Percentiles rank a stretch among this genome's conserved stretches.
Conservation (phyloP, 1,284 basidiomycete species). For the Trichosporon coremiiforme region DNA sequence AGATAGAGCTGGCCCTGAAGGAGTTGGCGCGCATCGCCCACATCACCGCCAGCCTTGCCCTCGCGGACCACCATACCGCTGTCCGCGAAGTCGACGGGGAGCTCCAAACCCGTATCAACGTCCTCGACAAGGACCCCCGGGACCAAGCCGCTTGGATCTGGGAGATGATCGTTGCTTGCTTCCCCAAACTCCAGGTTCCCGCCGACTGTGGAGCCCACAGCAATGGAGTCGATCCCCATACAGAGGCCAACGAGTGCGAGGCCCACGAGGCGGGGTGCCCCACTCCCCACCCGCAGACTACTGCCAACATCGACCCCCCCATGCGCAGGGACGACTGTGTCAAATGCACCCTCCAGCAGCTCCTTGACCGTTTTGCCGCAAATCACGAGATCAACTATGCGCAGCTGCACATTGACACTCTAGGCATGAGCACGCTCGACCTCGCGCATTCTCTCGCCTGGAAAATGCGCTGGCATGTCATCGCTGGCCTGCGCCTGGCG, state of each 20-base stretch:
- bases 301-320: no score
- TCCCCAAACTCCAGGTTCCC: no score
- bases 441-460: neutral
- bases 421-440: neutral
- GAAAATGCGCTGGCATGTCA: neutral
- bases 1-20: neutral
- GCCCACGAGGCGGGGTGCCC: no score
- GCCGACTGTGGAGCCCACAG: no score
- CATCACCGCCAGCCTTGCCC: neutral
- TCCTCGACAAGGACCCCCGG: neutral
- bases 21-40: neutral
- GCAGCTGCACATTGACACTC: neutral
- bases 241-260: no score
- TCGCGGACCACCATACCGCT: neutral
- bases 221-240: no score
- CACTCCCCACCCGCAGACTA: no score
- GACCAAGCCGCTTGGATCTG: neutral
- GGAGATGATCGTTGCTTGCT: neutral
- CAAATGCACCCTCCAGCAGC: neutral
- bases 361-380: neutral
- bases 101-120: neutral
- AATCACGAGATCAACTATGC: neutral
- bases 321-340: no score
- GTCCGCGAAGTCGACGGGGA: neutral
- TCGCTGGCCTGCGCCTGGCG: no score